A percentile compares a stretch with the other conserved stretches of the same genome.
Evolutionary conservation across 1,139 yeast genomes (phyloP).

Genomic region (Meyerozyma sp.): DNA sequence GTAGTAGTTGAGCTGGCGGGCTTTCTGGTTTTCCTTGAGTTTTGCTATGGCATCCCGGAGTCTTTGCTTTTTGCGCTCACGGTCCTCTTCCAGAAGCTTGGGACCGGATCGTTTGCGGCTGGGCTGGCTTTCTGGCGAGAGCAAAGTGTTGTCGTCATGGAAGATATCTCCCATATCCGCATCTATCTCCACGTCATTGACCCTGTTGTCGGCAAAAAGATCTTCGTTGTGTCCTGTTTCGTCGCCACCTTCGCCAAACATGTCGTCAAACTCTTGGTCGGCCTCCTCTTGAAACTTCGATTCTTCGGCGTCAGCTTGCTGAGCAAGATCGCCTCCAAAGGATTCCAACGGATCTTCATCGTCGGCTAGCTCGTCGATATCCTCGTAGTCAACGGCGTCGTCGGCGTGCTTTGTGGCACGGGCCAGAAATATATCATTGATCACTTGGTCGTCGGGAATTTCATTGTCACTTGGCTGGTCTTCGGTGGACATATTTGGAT

Average conservation of each 20-base stretch:
- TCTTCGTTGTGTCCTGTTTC: slow-evolving; percentile 12
- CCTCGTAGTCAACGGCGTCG: slow-evolving; percentile 94
- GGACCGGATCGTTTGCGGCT: slow-evolving; percentile 15
- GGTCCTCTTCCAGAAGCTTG: slow-evolving; percentile 17
- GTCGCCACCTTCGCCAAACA: slow-evolving; percentile 45
- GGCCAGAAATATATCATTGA: slow-evolving; percentile 37
- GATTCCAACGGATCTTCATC: slow-evolving; percentile 46
- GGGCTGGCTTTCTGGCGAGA: slow-evolving; percentile 7
- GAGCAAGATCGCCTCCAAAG: not conserved
- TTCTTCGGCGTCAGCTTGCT: slow-evolving; percentile 25
- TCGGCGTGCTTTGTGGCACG: slow-evolving; percentile 65
- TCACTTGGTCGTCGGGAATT: slow-evolving; percentile 17
- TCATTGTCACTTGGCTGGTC: slow-evolving; percentile 3
- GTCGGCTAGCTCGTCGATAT: slow-evolving; percentile 92
- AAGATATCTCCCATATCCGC: slow-evolving; percentile 33
- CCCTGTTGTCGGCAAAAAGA: slow-evolving; percentile 7
- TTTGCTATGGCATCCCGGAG: slow-evolving; percentile 24
- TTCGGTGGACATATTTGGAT: not conserved
- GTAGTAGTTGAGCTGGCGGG: slow-evolving; percentile 38
- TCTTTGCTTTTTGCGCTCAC: slow-evolving; percentile 18
- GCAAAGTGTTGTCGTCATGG: slow-evolving; percentile 20
- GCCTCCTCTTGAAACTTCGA: slow-evolving; percentile 28
- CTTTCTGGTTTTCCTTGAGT: slow-evolving; percentile 28
- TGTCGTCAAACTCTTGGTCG: slow-evolving; percentile 44
- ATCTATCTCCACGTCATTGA: slow-evolving; percentile 19